Base-by-base conservation (phyloP, 2,329 filamentous ascomycete genomes). In the Penicillium polonicum region DNA sequence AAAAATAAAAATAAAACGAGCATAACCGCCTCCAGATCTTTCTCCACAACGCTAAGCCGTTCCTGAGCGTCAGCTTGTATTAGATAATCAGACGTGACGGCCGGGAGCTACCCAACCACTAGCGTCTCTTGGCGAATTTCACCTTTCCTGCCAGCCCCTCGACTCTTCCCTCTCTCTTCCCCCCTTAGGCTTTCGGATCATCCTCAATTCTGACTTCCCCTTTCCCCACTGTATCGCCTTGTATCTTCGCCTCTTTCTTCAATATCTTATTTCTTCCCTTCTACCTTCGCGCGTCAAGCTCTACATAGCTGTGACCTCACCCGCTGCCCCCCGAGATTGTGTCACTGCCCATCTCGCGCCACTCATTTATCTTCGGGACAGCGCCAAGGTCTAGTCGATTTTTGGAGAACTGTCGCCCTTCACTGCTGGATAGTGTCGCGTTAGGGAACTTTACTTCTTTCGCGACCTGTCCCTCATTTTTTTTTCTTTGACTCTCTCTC, bases 61-160 rank as follows among this genome's bases (percentile, higher is more conserved):
- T 61, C 48, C 53, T 33, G 60, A 57, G 9, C n/a, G 55, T 58
- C 61, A 65, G 61, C 59, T 57, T 52, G 59, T 45, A 56, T 60
- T 58, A 52, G 45, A 46, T 54, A 58, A 55, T 49, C 55, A 45
- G 23, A 59, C 31, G 63, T 65, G 64, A 65, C 64, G 59, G 62
- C 49, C 59, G 57, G 55, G 55, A 65, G 62, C 64, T 66, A 48
- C 65, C 43, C 61, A 66, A 66, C 65, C 65, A 65, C 64, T 67
- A 67, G 65, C 60, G 64, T 43, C 25, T 42, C 61, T 66, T 66
- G 65, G 63, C 65, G 48, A 57, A 65, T 59, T 67, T 67, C 61
- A 65, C 63, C 64, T 65, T 66, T 65, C 63, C 55, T 65, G 62
- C 64, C 64, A 66, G 62, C 65, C 65, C 65, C 65, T 67, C 65